Evolutionary conservation across 2,329 filamentous ascomycete species (phyloP).

Genomic region (Ploettnerulaceae sp.): DNA sequence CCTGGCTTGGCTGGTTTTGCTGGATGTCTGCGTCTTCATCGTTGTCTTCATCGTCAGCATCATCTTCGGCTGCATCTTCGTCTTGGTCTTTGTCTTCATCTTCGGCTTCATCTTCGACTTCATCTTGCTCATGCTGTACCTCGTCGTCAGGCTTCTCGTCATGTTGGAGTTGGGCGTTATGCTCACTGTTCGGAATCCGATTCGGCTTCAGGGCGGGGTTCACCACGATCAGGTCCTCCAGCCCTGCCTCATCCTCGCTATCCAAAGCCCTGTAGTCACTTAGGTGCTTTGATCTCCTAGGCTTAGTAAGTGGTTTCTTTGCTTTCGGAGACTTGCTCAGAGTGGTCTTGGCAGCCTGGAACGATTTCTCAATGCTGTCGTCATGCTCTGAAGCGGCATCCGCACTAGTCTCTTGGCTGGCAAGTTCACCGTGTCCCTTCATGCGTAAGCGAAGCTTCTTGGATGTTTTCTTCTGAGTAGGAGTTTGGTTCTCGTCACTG

Average conservation of each 20-base stretch:
- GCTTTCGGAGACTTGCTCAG: background rate
- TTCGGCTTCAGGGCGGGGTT: background rate
- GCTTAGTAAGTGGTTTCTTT: conserved; percentile 1
- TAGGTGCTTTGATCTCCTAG: background rate
- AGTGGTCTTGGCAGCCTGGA: conserved; percentile 3
- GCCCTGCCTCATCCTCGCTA: conserved; percentile 4
- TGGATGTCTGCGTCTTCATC: too few relatives aligned
- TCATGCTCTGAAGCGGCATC: background rate
- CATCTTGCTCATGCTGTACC: background rate
- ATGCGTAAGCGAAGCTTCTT: conserved; percentile 9
- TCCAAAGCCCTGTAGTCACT: background rate
- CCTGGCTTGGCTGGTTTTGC: too few relatives aligned
- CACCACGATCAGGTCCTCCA: background rate
- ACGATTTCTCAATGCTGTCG: background rate
- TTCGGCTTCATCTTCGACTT: too few relatives aligned
- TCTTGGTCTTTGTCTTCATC: background rate
- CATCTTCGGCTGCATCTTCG: background rate
- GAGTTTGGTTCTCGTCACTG: background rate
- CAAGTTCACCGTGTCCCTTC: background rate
- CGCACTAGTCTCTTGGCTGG: conserved; percentile 4
- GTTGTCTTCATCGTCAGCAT: too few relatives aligned
- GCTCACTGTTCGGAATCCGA: background rate
- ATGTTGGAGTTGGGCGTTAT: background rate
- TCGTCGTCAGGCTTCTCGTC: background rate
- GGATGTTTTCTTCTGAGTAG: background rate